These are phyloP conservation scores for Abrus precatorius DNA, from an alignment of 306 rosid genomes.

Conservation along the genomic window DNA sequence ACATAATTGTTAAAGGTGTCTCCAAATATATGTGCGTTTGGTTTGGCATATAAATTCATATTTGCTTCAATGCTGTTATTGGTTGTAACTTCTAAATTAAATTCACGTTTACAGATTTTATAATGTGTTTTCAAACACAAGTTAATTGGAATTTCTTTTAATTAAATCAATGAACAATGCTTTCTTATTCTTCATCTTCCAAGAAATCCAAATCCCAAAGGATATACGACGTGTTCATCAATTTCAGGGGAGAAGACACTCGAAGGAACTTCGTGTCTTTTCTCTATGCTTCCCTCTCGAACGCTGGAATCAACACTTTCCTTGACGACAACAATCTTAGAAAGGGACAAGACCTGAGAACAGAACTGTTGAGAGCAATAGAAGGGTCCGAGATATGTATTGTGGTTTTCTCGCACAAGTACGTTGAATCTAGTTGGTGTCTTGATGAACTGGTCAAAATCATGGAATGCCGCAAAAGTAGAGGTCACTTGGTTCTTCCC, in stretches of 20 bases:
- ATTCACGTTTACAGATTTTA: too few relatives aligned
- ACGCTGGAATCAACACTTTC: background rate
- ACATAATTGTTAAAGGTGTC: too few relatives aligned
- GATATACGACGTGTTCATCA: conserved; percentile 38
- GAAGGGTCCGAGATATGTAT: conserved; percentile 23
- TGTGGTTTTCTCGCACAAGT: background rate
- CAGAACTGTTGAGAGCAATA: conserved; percentile 13
- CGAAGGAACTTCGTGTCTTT: background rate
- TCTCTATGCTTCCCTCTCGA: background rate
- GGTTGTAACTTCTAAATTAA: too few relatives aligned
- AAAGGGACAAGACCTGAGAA: background rate
- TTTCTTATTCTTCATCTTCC: conserved; percentile 13
- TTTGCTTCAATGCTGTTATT: too few relatives aligned
- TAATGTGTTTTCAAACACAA: too few relatives aligned
- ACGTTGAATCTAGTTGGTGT: conserved; percentile 30
- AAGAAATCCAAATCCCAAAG: background rate
- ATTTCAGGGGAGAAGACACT: conserved; percentile 35
- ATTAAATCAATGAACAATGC: background rate
- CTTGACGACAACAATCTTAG: background rate
- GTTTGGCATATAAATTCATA: too few relatives aligned
- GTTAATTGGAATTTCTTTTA: background rate
- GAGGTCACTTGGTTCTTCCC: background rate
- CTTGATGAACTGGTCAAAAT: conserved; percentile 18
- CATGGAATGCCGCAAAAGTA: background rate
- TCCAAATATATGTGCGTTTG: too few relatives aligned